Base-by-base conservation (phyloP, 768 basidiomycete genomes). In the Clavulina sp. region DNA sequence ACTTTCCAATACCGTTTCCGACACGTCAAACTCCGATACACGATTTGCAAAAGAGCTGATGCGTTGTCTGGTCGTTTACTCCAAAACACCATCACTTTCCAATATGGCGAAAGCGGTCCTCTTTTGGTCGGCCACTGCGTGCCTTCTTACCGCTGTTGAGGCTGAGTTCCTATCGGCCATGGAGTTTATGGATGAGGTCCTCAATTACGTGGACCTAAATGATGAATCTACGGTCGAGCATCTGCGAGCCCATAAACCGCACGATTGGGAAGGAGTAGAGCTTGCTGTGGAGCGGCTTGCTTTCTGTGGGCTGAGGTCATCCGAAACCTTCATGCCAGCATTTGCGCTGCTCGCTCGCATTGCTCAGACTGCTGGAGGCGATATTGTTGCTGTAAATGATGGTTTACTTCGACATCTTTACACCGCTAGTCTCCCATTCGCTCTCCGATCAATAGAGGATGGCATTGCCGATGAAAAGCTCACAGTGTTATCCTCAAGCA, bases 101-200 rank as follows among this genome's bases (percentile, higher is more conserved):
- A 67, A 70, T 50, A 65, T 70, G 0, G 69, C 86, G 26, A 67
- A 84, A 9, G 86, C 91, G 2, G 84, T 85, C 56, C 69, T 92
- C 48, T 93, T 85, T 64, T 95, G 91, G 92, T 80, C 78, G 60
- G 70, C 80, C 2, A 74, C 75, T 41, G 89, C 87, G 1, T 84
- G 80, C 59, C 72, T 93, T 19, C 79, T 77, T 26, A 92, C 88
- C 2, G 81, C 81, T 0, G 80, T 84, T 33, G 84, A 93, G 61
- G 64, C 69, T 7, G 91, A 96, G 64, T 95, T 85, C 58, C 60
- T 66, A 1, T 75, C 81, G 52, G 76, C 76, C 0, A 64, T 89
- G 31, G 69, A 69, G 7, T 71, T 92, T 16, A 63, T 93, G 16
- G 73, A 77, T 41, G 65, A 70, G 6, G 64, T 93, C 1, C 69